phyloP scores from a whole-genome alignment of 2,329 filamentous ascomycete species.

The Corynespora cassiicola region DNA sequence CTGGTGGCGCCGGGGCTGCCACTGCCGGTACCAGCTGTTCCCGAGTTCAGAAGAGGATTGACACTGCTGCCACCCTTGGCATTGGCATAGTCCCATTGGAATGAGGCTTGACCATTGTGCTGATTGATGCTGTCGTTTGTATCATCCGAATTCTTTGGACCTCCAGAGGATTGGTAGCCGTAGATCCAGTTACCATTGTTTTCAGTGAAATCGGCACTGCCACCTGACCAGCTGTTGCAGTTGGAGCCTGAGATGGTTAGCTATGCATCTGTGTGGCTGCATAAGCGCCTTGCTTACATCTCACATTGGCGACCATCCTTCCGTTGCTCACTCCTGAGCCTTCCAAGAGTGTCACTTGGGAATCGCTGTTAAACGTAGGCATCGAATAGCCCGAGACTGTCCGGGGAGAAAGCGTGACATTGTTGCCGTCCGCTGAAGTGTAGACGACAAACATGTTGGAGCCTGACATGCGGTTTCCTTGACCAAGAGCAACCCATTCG shows the following conservation, averaged over 20 bases:
- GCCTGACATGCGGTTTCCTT: slow-evolving; percentile 60
- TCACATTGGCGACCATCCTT: slow-evolving; percentile 63
- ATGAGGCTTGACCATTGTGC: slow-evolving; percentile 52
- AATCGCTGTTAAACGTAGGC: slow-evolving; percentile 51
- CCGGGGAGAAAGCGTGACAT: slow-evolving; percentile 65
- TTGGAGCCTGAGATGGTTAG: slow-evolving; percentile 51
- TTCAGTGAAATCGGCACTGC: slow-evolving; percentile 57
- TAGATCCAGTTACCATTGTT: slow-evolving; percentile 58
- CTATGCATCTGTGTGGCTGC: not conserved
- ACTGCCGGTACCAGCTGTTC: slow-evolving; percentile 25
- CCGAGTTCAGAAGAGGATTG: slow-evolving; percentile 49
- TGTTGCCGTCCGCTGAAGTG: slow-evolving; percentile 56
- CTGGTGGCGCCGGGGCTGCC: slow-evolving; percentile 23
- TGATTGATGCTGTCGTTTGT: slow-evolving; percentile 50
- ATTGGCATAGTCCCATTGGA: slow-evolving; percentile 55
- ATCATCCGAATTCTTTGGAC: slow-evolving; percentile 56
- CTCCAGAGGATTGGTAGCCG: slow-evolving; percentile 52
- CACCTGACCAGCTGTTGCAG: slow-evolving; percentile 60
- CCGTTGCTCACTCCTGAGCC: slow-evolving; percentile 61
- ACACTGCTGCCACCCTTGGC: slow-evolving; percentile 58
- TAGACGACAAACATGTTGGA: slow-evolving; percentile 68
- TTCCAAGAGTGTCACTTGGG: slow-evolving; percentile 57
- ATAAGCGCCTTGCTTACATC: slow-evolving; percentile 47
- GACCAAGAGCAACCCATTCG: slow-evolving; percentile 63
- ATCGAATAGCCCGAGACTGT: slow-evolving; percentile 50